Evolutionary conservation across 1,139 yeast species (phyloP).

Genomic region (Pichia sp.): DNA sequence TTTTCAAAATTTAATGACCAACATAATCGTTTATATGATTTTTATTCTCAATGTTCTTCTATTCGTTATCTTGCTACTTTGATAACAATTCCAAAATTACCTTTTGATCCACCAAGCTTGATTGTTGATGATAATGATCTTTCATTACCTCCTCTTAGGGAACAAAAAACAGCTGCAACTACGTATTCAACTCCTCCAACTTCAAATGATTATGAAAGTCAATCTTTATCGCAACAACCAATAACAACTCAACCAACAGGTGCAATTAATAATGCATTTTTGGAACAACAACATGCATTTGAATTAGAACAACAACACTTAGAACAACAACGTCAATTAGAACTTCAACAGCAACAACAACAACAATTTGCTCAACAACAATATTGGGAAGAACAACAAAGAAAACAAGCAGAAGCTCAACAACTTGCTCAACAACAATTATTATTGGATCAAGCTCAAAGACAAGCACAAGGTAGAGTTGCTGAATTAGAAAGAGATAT

Average conservation of each 20-base stretch:
- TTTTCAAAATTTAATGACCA: constrained; percentile 72
- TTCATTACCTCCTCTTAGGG: constrained; percentile 14
- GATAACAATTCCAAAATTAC: constrained; percentile 79
- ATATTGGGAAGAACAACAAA: constrained; percentile 62
- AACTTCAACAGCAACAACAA: constrained; percentile 35
- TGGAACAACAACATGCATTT: constrained; percentile 34
- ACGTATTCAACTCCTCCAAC: constrained; percentile 3
- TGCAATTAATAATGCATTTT: constrained; percentile 17
- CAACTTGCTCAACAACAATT: constrained; percentile 71
- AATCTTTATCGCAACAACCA: constrained; percentile 31
- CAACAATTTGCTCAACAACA: constrained; percentile 62
- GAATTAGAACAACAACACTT: constrained; percentile 48
- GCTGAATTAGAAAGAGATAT: constrained; percentile 81
- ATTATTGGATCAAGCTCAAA: constrained; percentile 62
- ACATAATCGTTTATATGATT: constrained; percentile 72
- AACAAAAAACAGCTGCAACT: constrained; percentile 24
- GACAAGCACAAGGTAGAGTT: constrained; percentile 72
- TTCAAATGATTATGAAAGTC: constrained; percentile 7
- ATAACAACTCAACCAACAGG: constrained; percentile 36
- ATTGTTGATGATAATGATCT: constrained; percentile 39
- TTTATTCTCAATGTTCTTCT: constrained; percentile 86
- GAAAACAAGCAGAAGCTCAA: constrained; percentile 70
- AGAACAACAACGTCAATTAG: constrained; percentile 44
- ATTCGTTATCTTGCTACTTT: constrained; percentile 77
- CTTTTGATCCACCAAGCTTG: constrained; percentile 63